Base-by-base conservation (phyloP, 208 protist genomes). In the Blastocrithidia nonstop region DNA sequence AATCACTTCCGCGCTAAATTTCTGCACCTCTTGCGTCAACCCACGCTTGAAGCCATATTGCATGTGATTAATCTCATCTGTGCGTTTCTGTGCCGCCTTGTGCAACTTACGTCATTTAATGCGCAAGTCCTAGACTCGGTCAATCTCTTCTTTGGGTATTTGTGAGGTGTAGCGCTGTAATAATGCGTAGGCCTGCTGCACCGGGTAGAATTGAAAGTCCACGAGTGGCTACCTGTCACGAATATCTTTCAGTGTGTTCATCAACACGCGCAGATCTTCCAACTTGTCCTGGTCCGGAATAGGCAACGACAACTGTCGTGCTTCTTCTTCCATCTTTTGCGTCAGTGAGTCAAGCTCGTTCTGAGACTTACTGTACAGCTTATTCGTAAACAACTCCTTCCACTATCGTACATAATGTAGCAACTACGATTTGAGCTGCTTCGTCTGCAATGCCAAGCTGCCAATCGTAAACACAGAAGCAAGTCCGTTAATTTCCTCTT, bases 91-190 rank as follows among this genome's bases (percentile, higher is more conserved):
- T 11, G 83, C 80, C 11, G 69, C 36, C 54, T 66, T 71, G 44
- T 90, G 79, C 31, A 97, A 72, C 50, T 91, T 93, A 27, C 82
- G 65, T 89, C 94, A 97, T 54, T 81, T 80, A 50, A 87, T 79
- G 22, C 83, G 71, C 41, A 98, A 74, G 45, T 96, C 86, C 53
- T 88, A 71, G n/a, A 97, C 80, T 50, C 81, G 77, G 50, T 97
- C 94, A 27, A 78, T 57, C 70, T 98, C 96, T 43, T 97, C 95
- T 70, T 97, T 97, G n/a, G 91, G 74, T 39, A 98, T 81, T 33
- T 67, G 57, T 2, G 89, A 72, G 24, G 75, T 81, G 69, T 96
- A 92, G 16, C 76, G 71, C 58, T 86, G 69, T 16, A 98, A 66
- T 27, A 97, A 60, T 11, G 69, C 54, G 68, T 97, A 98, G 16